Conservation (phyloP, 495 filamentous ascomycete genomes). For the Aspergillus heteromorphus region DNA sequence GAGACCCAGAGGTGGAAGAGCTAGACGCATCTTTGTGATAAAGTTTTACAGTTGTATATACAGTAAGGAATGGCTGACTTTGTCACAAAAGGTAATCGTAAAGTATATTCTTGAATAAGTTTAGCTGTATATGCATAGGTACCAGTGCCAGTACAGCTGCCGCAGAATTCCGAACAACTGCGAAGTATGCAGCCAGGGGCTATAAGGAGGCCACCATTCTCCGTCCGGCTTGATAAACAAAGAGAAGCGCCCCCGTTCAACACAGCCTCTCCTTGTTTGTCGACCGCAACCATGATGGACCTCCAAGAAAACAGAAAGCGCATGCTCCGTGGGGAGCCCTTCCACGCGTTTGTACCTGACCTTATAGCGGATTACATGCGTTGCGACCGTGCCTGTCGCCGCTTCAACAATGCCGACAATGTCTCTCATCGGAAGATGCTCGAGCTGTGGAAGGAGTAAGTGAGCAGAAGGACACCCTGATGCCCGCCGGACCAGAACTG, state of each 20-base stretch:
- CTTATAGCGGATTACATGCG: constrained; percentile 51
- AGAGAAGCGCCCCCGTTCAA: background rate
- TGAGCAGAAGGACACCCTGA: background rate
- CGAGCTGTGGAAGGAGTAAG: constrained; percentile 72
- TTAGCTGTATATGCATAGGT: too few species aligned
- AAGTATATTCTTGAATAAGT: too few species aligned
- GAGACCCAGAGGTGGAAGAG: too few species aligned
- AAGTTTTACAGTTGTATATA: too few species aligned
- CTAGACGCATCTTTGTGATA: too few species aligned
- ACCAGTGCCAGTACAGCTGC: too few species aligned
- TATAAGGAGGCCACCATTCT: too few species aligned
- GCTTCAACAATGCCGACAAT: constrained; percentile 59
- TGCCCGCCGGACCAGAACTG: background rate
- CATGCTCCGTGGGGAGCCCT: constrained; percentile 40
- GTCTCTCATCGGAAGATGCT: constrained; percentile 51
- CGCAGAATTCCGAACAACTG: too few species aligned
- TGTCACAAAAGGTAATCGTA: too few species aligned
- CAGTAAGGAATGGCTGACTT: too few species aligned
- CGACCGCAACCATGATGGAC: constrained; percentile 19
- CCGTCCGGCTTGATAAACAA: background rate
- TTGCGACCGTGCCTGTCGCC: constrained; percentile 52
- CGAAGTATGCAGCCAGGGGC: too few species aligned
- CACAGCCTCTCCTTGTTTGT: background rate
- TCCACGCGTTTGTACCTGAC: constrained; percentile 50
- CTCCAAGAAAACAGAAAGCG: constrained; percentile 23